Conservation (phyloP, 1,139 yeast species). For the Lipomyces yarrowii region DNA sequence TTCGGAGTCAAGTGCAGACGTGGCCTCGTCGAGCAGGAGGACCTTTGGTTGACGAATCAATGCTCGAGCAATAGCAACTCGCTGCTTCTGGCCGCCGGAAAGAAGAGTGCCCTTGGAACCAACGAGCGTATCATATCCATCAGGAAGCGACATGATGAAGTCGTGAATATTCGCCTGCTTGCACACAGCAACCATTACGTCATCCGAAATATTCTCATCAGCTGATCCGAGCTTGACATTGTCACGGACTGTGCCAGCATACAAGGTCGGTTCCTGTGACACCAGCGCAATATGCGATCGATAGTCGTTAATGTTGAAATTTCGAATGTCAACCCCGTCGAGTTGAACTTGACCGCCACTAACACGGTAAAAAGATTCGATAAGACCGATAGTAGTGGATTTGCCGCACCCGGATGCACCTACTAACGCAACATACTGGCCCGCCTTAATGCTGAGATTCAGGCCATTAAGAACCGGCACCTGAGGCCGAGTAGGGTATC, state of each 20-base stretch:
- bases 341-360: conserved; percentile 62
- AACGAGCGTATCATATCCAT: conserved; percentile 76
- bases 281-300: conserved; percentile 80
- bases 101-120: conserved; percentile 73
- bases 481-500: conserved; percentile 83
- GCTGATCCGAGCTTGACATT: conserved; percentile 74
- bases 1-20: conserved; percentile 75
- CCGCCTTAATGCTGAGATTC: conserved; percentile 66
- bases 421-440: conserved; percentile 88
- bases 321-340: conserved; percentile 69
- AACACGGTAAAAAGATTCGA: conserved; percentile 81
- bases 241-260: conserved; percentile 84
- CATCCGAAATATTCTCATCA: conserved; percentile 55
- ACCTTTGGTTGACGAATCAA: conserved; percentile 57
- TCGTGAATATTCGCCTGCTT: conserved; percentile 78
- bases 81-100: conserved; percentile 79
- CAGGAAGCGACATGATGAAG: conserved; percentile 75
- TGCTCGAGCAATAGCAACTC: conserved; percentile 77
- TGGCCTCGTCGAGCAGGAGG: conserved; percentile 70
- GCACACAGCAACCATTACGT: conserved; percentile 70
- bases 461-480: conserved; percentile 67
- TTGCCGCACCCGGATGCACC: conserved; percentile 97
- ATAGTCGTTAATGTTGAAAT: conserved; percentile 74
- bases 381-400: conserved; percentile 80
- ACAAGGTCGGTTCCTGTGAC: conserved; percentile 81